Evolutionary conservation across 306 rosid genomes (phyloP), one percentile per base, ranked within the genome.

Genomic region (Prinsepia uniflora): DNA sequence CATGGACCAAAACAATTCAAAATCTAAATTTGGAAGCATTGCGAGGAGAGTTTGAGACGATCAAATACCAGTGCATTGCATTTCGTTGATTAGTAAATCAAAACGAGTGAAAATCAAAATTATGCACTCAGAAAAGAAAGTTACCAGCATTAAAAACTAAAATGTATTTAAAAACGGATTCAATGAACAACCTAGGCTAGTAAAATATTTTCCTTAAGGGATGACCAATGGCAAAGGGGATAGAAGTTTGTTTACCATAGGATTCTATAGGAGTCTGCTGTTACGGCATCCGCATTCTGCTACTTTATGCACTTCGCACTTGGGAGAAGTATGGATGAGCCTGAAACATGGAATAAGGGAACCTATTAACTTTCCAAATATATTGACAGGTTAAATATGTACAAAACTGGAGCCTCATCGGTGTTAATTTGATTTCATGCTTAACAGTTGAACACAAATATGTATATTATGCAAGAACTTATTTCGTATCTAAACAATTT

Each of bases 241-340:
- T 49, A 72, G 46, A 45, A 65, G 42, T 44, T 44, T 11, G 57
- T 67, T 45, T 43, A 56, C 64, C 66, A 50, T 19, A 13, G 34
- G 43, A 73, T 63, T 48, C 49, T 17, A 10, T 10, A 9, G 36
- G 24, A 30, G 55, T 61, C 65, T 44, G 40, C 0, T 39, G 67
- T 72, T 70, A 81, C 48, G 60, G 81, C 7, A 73, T 78, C 24
- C 78, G 72, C 24, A 61, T 81, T 77, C 76, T 74, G 83, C 80
- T 78, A 52, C 40, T 84, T 56, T 84, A 81, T n/a, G 81, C 85
- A 70, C 75, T 75, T 70, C 88, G 78, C 81, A 78, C 88, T 79
- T 78, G 81, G 19, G 71, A 74, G 77, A 84, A 84, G 71, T 78
- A 84, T 68, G 81, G 80, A 72, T 78, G 88, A n/a, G 80, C 88